These are phyloP conservation scores for Peribolospora kevripleyi DNA, from an alignment of 768 basidiomycete species.

Conservation along the genomic window DNA sequence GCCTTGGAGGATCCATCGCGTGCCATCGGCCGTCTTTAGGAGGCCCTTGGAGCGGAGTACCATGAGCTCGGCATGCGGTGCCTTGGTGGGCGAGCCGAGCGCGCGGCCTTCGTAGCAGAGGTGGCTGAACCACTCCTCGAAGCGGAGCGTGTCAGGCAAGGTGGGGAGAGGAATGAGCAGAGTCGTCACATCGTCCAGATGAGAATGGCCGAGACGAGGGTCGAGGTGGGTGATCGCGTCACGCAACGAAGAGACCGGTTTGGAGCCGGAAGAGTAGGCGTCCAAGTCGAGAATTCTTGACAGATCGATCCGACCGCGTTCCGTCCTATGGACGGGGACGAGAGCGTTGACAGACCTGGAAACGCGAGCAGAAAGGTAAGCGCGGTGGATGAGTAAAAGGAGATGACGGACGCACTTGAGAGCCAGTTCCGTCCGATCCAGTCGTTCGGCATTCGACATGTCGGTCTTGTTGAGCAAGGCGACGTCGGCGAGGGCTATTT, in stretches of 20 bases:
- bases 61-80: slow-evolving; percentile 20
- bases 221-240: neutral
- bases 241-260: slow-evolving; percentile 1
- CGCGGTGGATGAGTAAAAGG: neutral
- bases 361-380: neutral
- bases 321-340: slow-evolving; percentile 46
- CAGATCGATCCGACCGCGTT: slow-evolving; percentile 48
- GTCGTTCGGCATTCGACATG: slow-evolving; percentile 29
- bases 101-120: slow-evolving; percentile 57
- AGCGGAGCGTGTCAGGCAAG: slow-evolving; percentile 26
- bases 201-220: slow-evolving; percentile 6
- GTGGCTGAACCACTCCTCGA: slow-evolving; percentile 59
- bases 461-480: slow-evolving; percentile 81
- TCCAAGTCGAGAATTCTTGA: slow-evolving; percentile 49
- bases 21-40: slow-evolving; percentile 23
- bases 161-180: slow-evolving; percentile 44
- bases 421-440: slow-evolving; percentile 31
- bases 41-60: slow-evolving; percentile 77
- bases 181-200: slow-evolving; percentile 45
- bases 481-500: slow-evolving; percentile 79
- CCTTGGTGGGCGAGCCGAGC: slow-evolving; percentile 14
- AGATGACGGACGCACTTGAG: slow-evolving; percentile 24
- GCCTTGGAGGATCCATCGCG: slow-evolving; percentile 54
- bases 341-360: slow-evolving; percentile 41
- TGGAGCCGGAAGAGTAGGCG: slow-evolving; percentile 41